phyloP scores from a whole-genome alignment of 306 rosid genomes.

The Malus fusca region DNA sequence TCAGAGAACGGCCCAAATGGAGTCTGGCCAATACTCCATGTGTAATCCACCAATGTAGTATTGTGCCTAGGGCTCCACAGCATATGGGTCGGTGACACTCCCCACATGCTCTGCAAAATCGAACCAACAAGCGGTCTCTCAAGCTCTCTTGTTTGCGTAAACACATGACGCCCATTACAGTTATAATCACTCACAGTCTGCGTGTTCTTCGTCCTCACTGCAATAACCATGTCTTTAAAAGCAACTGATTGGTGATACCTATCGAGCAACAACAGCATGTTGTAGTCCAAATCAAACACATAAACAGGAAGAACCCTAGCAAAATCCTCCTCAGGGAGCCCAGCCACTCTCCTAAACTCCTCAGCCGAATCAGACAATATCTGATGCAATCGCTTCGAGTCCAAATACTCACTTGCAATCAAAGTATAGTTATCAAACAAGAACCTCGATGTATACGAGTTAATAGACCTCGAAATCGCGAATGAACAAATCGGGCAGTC shows the following conservation, averaged over 20 bases:
- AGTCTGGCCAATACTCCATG: constrained; percentile 97
- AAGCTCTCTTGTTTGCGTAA: constrained; percentile 62
- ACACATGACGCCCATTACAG: constrained; percentile 79
- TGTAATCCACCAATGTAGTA: constrained; percentile 76
- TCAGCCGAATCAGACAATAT: constrained; percentile 60
- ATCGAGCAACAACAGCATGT: constrained; percentile 52
- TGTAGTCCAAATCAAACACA: constrained; percentile 76
- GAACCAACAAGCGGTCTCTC: constrained; percentile 91
- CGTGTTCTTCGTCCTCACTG: constrained; percentile 71
- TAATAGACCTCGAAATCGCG: constrained; percentile 64
- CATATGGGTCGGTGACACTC: constrained; percentile 85
- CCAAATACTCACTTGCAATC: constrained; percentile 95
- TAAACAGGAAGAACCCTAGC: constrained; percentile 79
- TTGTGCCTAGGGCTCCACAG: constrained; percentile 86
- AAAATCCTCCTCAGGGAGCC: constrained; percentile 60
- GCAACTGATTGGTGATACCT: constrained; percentile 88
- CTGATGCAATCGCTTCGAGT: constrained; percentile 79
- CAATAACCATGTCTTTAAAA: constrained; percentile 91
- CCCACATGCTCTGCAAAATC: constrained; percentile 97
- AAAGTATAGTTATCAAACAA: constrained; percentile 81
- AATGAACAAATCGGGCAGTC: constrained; percentile 61
- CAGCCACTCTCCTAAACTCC: constrained; percentile 56
- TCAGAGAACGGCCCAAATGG: constrained; percentile 95
- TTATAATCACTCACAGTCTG: constrained; percentile 95
- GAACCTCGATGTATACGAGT: constrained; percentile 82